Base-by-base conservation (phyloP, 1,284 basidiomycete genomes). In the Marasmius fiardii region DNA sequence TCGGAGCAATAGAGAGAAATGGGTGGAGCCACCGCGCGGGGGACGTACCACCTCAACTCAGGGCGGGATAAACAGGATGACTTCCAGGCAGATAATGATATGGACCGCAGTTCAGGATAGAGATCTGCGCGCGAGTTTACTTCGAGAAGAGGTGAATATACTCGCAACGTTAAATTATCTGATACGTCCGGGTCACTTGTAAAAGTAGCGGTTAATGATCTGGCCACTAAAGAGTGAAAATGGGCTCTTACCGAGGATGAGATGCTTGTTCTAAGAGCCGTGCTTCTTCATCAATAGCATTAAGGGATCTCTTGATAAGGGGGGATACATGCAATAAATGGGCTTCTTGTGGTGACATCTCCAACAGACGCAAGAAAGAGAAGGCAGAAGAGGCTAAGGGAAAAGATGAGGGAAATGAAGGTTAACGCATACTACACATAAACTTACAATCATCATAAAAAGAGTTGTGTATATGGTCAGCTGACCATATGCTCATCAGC, bases 401-500 rank as follows among this genome's bases (percentile, higher is more conserved):
- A 50, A 48, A 33, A 41, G n/a, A n/a, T n/a, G n/a, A 23, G n/a
- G 21, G 43, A 33, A 16, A 45, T 26, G 20, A 33, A 37, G 28
- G 10, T 23, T 34, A 33, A 43, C 24, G 37, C 20, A 52, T 28
- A n/a, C 28, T 23, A 41, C 33, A 16, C 23, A 16, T 48, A 53
- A 23, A 68, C 81, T 62, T 64, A 91, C 91, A 72, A 61, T 82
- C 76, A 50, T 87, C 76, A 57, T 83, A 78, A 33, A 91, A 66
- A n/a, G 92, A 92, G 43, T 74, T 74, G 61, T 88, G 77, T 48
- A 98, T 86, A 80, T 90, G 85, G 58, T 92, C 88, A 0, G 88
- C 80, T 0, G 86, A 82, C 96, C 97, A 99, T 57, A 99, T 95
- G 67, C 90, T 95, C 76, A 95, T 85, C 60, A 96, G 73, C 60